Base-by-base conservation (phyloP, 805 yeast genomes). In the Myxozyma vanderwaltii region DNA sequence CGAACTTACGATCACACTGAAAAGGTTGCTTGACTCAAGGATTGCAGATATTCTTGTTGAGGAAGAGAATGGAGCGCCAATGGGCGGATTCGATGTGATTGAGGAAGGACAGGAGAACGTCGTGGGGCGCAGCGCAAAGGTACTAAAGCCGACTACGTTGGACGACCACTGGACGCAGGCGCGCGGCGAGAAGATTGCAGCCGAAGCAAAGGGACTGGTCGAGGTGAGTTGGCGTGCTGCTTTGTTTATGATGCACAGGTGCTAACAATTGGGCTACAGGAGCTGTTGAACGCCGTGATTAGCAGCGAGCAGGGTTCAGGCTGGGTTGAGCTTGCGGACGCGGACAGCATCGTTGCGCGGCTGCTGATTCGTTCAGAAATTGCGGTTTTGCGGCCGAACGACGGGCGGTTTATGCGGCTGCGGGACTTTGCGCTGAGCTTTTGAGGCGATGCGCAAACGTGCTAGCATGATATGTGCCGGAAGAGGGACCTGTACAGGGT, bases 11-110 rank as follows among this genome's bases (percentile, higher is more conserved):
- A 21, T 21, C 3, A 29, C 27, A 15, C 29, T 58, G 41, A 46
- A 45, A 49, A 15, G 19, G 31, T 45, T 58, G 46, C 45, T 61
- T 27, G 57, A 54, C 15, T 4, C 39, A n/a, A 41, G 27, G 23
- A 21, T 58, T 8, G 59, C 63, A 23, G 43, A 36, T 21, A 35
- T 38, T 36, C 44, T 58, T 15, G 59, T 41, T 10, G 61, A 47
- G 40, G 64, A 60, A 40, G 61, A 56, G 36, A 45, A 38, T n/a
- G 63, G 58, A 15, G 60, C 63, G 2, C 46, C 63, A 26, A 51
- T 52, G n/a, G 64, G 61, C 15, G 64, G 64, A 4, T 60, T 61
- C 40, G 44, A n/a, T 13, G 15, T 21, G 6, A n/a, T 27, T 10
- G 15, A 13, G 19, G 43, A 38, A 38, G 43, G 43, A n/a, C 5